Conservation (phyloP, 768 basidiomycete species). For the Termitomyces heimii region DNA sequence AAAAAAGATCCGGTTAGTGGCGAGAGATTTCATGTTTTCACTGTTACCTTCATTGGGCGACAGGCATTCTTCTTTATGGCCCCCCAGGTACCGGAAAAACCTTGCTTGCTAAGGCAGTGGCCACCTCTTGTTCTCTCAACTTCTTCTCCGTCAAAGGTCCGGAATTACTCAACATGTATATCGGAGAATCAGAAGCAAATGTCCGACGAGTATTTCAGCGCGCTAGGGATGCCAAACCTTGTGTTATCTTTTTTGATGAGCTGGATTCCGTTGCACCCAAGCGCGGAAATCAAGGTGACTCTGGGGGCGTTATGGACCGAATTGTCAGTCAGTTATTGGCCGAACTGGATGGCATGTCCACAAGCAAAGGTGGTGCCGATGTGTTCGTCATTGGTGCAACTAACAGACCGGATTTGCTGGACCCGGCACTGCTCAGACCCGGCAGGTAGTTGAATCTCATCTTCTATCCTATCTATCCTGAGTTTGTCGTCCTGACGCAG, state of each 20-base stretch:
- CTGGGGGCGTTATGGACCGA: conserved; percentile 96
- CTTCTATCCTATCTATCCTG: background rate
- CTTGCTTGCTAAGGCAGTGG: conserved; percentile 91
- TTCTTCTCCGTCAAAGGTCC: conserved; percentile 98
- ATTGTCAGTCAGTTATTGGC: conserved; percentile 94
- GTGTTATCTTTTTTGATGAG: conserved; percentile 97
- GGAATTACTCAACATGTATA: conserved; percentile 96
- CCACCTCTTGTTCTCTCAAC: conserved; percentile 90
- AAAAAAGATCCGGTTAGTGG: conserved; percentile 84
- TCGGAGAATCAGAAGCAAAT: conserved; percentile 97
- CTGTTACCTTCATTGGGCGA: background rate
- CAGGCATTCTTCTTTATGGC: conserved; percentile 88
- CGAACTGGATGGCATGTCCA: conserved; percentile 87
- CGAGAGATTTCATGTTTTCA: background rate
- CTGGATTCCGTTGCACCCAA: conserved; percentile 93
- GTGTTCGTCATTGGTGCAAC: conserved; percentile 97
- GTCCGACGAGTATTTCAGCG: conserved; percentile 89
- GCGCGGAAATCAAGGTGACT: conserved; percentile 91
- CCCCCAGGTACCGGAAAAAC: conserved; percentile 98
- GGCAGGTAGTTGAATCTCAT: conserved; percentile 48
- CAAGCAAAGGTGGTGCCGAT: conserved; percentile 52
- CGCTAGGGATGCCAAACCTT: conserved; percentile 88
- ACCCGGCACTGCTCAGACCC: conserved; percentile 84
- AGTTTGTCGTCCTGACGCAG: conserved; percentile 33
- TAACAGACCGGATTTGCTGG: conserved; percentile 88